Conservation (phyloP, 2,329 filamentous ascomycete genomes). For the Fusarium sp. region DNA sequence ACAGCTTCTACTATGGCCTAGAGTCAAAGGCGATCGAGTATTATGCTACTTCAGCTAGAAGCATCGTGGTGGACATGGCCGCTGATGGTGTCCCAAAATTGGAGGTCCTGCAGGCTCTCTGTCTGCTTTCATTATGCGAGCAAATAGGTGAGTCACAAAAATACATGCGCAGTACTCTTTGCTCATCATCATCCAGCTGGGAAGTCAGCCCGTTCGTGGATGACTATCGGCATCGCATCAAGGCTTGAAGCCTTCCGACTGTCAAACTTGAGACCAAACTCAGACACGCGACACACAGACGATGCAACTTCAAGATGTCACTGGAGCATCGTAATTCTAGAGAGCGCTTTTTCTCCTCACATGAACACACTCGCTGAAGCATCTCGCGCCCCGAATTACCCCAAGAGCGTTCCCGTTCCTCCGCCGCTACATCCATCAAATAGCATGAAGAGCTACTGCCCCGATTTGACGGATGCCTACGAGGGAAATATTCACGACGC, state of each 20-base stretch:
- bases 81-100: conserved; percentile 18
- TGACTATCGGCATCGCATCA: conserved; percentile 39
- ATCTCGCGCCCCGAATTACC: conserved; percentile 17
- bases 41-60: conserved; percentile 29
- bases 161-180: accelerated
- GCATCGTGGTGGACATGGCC: conserved; percentile 32
- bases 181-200: conserved; percentile 8
- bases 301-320: conserved; percentile 30
- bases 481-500: conserved; percentile 25
- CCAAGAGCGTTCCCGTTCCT: conserved; percentile 27
- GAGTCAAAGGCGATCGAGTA: conserved; percentile 39
- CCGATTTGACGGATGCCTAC: conserved; percentile 37
- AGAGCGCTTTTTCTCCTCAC: conserved; percentile 32
- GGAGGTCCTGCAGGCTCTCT: conserved; percentile 35
- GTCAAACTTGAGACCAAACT: neutral
- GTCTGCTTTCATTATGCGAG: conserved; percentile 37
- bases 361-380: neutral
- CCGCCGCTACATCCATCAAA: conserved; percentile 5
- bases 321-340: conserved; percentile 33
- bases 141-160: conserved; percentile 19
- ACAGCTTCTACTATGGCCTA: conserved; percentile 26
- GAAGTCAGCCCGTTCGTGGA: conserved; percentile 35
- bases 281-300: neutral
- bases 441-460: conserved; percentile 32
- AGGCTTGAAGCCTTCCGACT: conserved; percentile 35